Conservation (phyloP, 768 basidiomycete genomes). For the Suillus weaverae region DNA sequence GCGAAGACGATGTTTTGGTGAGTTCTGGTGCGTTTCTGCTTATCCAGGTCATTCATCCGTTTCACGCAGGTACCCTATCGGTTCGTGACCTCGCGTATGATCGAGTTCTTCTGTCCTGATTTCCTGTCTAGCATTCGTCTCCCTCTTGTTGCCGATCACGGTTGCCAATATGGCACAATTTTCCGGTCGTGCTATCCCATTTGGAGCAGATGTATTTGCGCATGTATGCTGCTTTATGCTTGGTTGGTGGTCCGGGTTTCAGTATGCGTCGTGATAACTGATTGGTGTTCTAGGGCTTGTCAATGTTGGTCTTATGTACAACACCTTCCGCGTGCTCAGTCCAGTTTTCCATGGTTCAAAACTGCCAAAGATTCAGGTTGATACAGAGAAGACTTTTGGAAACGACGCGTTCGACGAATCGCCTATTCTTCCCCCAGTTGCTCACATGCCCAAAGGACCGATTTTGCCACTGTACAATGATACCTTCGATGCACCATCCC, state of each 20-base stretch:
- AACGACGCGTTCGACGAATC: conserved; percentile 25
- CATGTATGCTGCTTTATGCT: conserved; percentile 52
- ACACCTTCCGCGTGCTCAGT: conserved; percentile 62
- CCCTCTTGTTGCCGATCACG: conserved; percentile 59
- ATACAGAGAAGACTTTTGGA: conserved; percentile 23
- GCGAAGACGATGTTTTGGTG: conserved; percentile 73
- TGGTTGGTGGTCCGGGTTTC: conserved; percentile 38
- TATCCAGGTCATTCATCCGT: conserved; percentile 10
- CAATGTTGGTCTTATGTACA: conserved; percentile 66
- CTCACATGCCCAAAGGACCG: conserved; percentile 8
- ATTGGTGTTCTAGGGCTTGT: conserved; percentile 47
- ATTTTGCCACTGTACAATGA: conserved; percentile 4
- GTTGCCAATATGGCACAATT: conserved; percentile 48
- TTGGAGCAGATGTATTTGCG: conserved; percentile 48
- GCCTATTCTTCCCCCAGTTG: conserved; percentile 10
- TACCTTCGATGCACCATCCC: not conserved
- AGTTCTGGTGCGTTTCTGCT: conserved; percentile 19
- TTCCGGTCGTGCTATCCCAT: conserved; percentile 50
- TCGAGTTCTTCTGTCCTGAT: not conserved
- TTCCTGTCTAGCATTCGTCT: conserved; percentile 51
- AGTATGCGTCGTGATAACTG: not conserved
- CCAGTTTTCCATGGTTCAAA: conserved; percentile 45
- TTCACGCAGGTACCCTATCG: conserved; percentile 54
- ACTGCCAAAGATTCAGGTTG: conserved; percentile 8
- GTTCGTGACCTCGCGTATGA: conserved; percentile 36